phyloP scores from a whole-genome alignment of 75 land plant genomes.

The Pinus tabuliformis region DNA sequence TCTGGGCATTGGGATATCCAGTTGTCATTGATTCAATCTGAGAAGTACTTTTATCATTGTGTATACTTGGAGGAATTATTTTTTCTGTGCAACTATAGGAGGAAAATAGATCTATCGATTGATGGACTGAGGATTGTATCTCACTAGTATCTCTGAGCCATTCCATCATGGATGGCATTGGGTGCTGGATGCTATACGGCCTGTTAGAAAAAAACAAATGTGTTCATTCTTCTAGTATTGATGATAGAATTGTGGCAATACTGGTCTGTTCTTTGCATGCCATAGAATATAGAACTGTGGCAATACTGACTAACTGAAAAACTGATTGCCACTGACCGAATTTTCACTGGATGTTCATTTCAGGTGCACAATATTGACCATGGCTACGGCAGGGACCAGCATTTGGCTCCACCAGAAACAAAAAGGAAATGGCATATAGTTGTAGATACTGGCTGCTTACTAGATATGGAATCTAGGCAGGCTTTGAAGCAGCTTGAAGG shows the following conservation, averaged over 20 bases:
- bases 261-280: background rate
- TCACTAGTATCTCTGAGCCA: background rate
- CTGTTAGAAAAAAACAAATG: background rate
- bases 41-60: too few species aligned
- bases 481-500: slow-evolving; percentile 77
- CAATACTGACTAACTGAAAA: background rate
- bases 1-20: background rate
- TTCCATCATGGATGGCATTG: background rate
- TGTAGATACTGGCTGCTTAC: slow-evolving; percentile 63
- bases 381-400: slow-evolving; percentile 8
- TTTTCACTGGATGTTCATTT: background rate
- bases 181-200: background rate
- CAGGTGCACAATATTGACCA: slow-evolving; percentile 19
- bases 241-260: too few species aligned
- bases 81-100: too few species aligned
- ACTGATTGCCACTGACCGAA: background rate
- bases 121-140: too few species aligned
- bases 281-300: background rate
- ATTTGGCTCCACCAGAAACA: slow-evolving; percentile 9
- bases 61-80: too few species aligned
- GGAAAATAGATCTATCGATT: too few species aligned
- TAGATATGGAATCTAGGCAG: slow-evolving; percentile 56
- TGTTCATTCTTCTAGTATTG: background rate
- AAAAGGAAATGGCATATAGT: slow-evolving; percentile 64
- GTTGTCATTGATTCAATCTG: background rate